Evolutionary conservation across 805 yeast genomes (phyloP).

Genomic region (Wickerhamiella hasegawae): DNA sequence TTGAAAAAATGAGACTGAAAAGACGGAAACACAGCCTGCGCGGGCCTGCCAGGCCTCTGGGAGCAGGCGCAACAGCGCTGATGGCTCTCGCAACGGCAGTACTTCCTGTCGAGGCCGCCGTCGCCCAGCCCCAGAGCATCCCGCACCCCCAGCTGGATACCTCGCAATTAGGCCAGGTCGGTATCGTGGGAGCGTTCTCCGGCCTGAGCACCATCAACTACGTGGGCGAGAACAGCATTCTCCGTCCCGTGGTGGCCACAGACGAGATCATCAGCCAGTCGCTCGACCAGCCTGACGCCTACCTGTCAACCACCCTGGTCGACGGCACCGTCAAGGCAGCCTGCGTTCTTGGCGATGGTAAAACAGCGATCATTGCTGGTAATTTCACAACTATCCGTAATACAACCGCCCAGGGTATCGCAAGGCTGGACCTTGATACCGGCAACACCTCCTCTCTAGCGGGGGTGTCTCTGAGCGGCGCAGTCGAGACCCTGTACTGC

Average conservation of each 20-base stretch:
- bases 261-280: constrained; percentile 12
- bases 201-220: constrained; percentile 24
- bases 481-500: constrained; percentile 29
- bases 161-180: constrained; percentile 17
- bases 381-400: constrained; percentile 8
- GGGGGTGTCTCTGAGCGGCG: constrained; percentile 4
- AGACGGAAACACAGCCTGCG: too few species aligned
- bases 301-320: constrained; percentile 12
- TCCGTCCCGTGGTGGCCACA: constrained; percentile 3
- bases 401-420: constrained; percentile 7
- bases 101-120: too few species aligned
- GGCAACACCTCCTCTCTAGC: constrained; percentile 6
- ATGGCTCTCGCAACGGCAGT: too few species aligned
- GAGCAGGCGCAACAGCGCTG: too few species aligned
- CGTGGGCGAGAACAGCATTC: constrained; percentile 22
- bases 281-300: constrained; percentile 6
- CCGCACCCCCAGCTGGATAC: constrained; percentile 14
- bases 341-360: constrained; percentile 10
- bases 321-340: constrained; percentile 11
- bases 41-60: too few species aligned
- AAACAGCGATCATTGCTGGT: constrained; percentile 11
- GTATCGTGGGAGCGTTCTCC: constrained; percentile 25
- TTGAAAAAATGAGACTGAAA: too few species aligned
- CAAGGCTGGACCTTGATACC: constrained; percentile 4
- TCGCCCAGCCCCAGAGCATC: too few species aligned